Base-by-base conservation (phyloP, 345 rosid genomes). In the Litchi chinensis region DNA sequence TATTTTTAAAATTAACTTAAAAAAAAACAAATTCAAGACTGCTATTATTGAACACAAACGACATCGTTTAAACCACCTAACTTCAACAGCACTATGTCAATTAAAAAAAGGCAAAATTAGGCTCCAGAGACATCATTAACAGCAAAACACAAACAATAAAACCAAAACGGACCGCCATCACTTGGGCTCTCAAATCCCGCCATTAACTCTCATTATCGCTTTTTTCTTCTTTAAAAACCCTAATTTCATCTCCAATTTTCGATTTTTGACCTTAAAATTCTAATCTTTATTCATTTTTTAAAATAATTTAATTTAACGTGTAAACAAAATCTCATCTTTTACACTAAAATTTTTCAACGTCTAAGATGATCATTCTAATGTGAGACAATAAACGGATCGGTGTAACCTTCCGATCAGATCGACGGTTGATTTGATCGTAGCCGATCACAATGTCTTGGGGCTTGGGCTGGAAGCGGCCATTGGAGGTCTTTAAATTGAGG, bases 401-500 rank as follows among this genome's bases (percentile, higher is more conserved):
- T 71, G 21, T 19, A 52, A 71, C 79, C 79, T 50, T 57, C 83
- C 32, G 82, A 86, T 83, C 88, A 54, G 78, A 79, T 81, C 85
- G 62, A 48, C 22, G 37, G 19, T 28, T 19, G 32, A 66, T 69
- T 64, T 46, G 7, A 68, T 54, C 24, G 26, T 24, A 12, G 54
- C 66, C 59, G 64, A 43, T 76, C 66, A 68, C 85, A 88, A 96
- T 96, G 99, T 96, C 98, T 65, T 95, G 99, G 99, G 98, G 97
- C 64, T 80, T 95, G 74, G 98, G 99, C 50, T 96, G 99, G 99
- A 94, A 94, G 83, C 85, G 99, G 73, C 86, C 98, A 6, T 89
- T 91, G 82, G 98, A 96, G 86, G 82, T 80, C 83, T 93, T 94
- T 88, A 96, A 91, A 44, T 76, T 96, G 16, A 87, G 85, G 12